These are phyloP conservation scores for Sporodiniella umbellata DNA, from an alignment of 371 early-diverging fungal genomes.

Conservation along the genomic window DNA sequence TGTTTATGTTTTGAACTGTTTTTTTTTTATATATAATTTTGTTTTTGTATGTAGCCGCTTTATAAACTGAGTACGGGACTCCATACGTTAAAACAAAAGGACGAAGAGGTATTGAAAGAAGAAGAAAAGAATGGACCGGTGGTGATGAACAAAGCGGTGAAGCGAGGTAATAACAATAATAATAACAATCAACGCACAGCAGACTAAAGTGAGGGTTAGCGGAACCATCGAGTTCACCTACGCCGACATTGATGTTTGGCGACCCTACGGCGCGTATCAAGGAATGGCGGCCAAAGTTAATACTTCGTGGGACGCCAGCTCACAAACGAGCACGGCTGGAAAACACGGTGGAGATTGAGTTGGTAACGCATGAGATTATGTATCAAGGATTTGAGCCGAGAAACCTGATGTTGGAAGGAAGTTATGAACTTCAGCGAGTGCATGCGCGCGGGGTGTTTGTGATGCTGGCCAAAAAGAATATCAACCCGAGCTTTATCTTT, in stretches of 20 bases:
- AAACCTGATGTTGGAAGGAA: constrained; percentile 47
- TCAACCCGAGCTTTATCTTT: constrained; percentile 63
- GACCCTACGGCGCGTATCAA: neutral
- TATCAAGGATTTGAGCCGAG: constrained; percentile 36
- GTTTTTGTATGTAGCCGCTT: neutral
- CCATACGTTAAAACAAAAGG: neutral
- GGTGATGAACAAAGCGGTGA: neutral
- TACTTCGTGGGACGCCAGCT: constrained; percentile 16
- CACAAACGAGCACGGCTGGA: constrained; percentile 2
- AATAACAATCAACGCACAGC: neutral
- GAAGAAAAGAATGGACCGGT: neutral
- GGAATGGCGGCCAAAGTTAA: constrained; percentile 26
- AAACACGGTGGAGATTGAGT: constrained; percentile 1
- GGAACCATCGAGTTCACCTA: neutral
- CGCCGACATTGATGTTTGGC: neutral
- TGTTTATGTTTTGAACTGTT: neutral
- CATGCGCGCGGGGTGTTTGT: constrained; percentile 65
- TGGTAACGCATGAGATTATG: constrained; percentile 24
- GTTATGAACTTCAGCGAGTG: constrained; percentile 53
- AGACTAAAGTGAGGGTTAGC: too few species aligned
- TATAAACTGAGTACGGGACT: neutral
- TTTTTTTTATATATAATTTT: too few species aligned
- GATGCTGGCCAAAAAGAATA: constrained; percentile 51
- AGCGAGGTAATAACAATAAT: neutral
- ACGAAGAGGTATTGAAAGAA: neutral